Evolutionary conservation across 208 protist species (phyloP).

Genomic region (Wallacemonas collosoma): DNA sequence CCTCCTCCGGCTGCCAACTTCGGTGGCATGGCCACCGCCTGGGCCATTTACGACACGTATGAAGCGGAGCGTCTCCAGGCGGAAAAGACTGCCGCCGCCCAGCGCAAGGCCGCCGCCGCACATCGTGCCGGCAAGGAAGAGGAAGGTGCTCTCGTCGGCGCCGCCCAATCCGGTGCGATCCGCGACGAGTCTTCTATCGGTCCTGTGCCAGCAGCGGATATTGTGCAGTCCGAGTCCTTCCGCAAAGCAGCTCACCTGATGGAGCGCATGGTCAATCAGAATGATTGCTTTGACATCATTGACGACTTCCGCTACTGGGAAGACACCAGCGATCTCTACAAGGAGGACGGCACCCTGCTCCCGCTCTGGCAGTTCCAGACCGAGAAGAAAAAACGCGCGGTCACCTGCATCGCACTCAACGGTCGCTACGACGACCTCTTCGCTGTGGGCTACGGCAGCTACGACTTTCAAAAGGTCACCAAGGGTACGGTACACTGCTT

Average conservation of each 20-base stretch:
- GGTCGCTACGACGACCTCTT: conserved; percentile 96
- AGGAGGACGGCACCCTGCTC: conserved; percentile 94
- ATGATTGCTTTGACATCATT: conserved; percentile 96
- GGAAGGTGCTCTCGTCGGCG: conserved; percentile 32
- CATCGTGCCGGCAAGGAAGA: conserved; percentile 82
- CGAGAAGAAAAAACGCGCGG: conserved; percentile 85
- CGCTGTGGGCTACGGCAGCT: conserved; percentile 97
- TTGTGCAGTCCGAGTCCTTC: conserved; percentile 69
- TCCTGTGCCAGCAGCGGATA: conserved; percentile 48
- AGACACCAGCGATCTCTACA: conserved; percentile 94
- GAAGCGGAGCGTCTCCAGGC: conserved; percentile 89
- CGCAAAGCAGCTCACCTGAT: conserved; percentile 85
- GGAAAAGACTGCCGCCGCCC: conserved; percentile 71
- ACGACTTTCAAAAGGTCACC: conserved; percentile 97
- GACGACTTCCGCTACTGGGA: conserved; percentile 98
- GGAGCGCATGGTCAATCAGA: conserved; percentile 98
- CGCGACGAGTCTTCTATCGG: conserved; percentile 23
- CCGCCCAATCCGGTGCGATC: conserved; percentile 29
- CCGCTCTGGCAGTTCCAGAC: conserved; percentile 96
- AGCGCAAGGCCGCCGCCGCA: conserved; percentile 62
- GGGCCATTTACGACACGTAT: conserved; percentile 97
- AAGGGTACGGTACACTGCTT: conserved; percentile 95
- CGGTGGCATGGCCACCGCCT: conserved; percentile 89
- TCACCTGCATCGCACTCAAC: conserved; percentile 96
- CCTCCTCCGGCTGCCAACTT: conserved; percentile 92